Evolutionary conservation across 306 rosid species (phyloP).

Genomic region (Notholithocarpus densiflorus): DNA sequence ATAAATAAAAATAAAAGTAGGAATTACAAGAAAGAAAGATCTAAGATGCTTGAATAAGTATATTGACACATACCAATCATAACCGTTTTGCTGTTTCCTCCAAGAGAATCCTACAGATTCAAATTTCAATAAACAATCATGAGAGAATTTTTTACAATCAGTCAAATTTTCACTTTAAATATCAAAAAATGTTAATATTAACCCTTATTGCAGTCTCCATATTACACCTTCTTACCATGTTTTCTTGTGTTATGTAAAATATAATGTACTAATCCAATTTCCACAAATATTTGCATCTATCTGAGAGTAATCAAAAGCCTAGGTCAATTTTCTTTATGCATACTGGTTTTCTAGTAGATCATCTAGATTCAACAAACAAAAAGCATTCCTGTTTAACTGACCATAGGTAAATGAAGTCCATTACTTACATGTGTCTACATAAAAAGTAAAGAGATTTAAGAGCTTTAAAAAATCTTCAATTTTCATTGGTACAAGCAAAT

Average conservation of each 20-base stretch:
- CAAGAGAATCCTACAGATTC: constrained; percentile 77
- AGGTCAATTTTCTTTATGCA: not conserved
- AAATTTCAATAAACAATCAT: constrained; percentile 25
- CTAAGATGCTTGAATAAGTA: not conserved
- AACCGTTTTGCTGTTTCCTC: constrained; percentile 97
- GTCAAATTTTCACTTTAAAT: not conserved
- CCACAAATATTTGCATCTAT: not conserved
- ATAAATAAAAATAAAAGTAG: not conserved
- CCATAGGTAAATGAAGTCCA: not conserved
- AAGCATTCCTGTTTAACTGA: not conserved
- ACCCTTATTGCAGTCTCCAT: not conserved
- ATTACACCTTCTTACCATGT: not conserved
- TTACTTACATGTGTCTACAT: too few species aligned
- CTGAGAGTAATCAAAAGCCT: not conserved
- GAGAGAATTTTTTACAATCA: constrained; percentile 3
- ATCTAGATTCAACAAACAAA: not conserved
- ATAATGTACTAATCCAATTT: not conserved
- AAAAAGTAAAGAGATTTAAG: not conserved
- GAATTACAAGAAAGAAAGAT: not conserved
- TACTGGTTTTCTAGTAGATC: not conserved
- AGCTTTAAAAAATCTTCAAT: not conserved
- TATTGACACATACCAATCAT: constrained; percentile 75
- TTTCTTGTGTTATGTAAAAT: not conserved
- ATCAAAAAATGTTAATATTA: not conserved
- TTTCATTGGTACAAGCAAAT: not conserved